Conservation (phyloP, 164 flowering plant genomes). For the Euptelea pleiosperma region DNA sequence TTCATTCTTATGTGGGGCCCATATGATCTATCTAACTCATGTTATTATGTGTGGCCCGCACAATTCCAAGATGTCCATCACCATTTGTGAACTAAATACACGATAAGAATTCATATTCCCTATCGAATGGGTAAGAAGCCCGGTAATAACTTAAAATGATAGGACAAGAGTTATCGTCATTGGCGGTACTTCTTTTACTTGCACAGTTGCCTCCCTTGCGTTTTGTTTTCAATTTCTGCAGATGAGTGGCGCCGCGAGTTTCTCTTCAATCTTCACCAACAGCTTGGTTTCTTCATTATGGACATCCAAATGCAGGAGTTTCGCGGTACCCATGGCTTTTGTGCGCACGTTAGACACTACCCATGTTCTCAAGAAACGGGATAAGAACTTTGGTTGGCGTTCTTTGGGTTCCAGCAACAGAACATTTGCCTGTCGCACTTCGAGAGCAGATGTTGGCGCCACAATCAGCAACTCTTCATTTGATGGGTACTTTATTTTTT, state of each 20-base stretch:
- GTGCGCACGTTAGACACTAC: slow-evolving; percentile 34
- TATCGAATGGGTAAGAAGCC: too few relatives aligned
- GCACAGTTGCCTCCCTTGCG: too few relatives aligned
- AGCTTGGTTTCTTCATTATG: slow-evolving; percentile 24
- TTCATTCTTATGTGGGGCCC: too few relatives aligned
- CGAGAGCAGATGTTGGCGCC: slow-evolving; percentile 13
- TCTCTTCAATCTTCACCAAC: slow-evolving; percentile 14
- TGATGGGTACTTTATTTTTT: slow-evolving; percentile 25
- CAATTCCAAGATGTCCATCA: too few relatives aligned
- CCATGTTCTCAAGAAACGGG: slow-evolving; percentile 8
- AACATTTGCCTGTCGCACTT: slow-evolving; percentile 12
- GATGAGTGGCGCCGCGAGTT: slow-evolving; percentile 13
- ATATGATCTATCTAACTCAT: too few relatives aligned
- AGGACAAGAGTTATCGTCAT: too few relatives aligned
- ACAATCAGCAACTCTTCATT: slow-evolving; percentile 14
- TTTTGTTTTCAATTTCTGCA: background rate
- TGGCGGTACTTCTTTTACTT: too few relatives aligned
- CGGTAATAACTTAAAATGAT: too few relatives aligned
- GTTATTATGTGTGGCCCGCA: too few relatives aligned
- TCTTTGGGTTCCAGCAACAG: slow-evolving; percentile 13
- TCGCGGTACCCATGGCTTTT: slow-evolving; percentile 20
- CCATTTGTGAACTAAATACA: too few relatives aligned
- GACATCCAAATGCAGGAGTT: slow-evolving; percentile 22
- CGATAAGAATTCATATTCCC: too few relatives aligned
- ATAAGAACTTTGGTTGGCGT: slow-evolving; percentile 7